Evolutionary conservation across 148 eudicot genomes (phyloP), one percentile per base, ranked within the genome.

Genomic region (Rhododendron ovatum): DNA sequence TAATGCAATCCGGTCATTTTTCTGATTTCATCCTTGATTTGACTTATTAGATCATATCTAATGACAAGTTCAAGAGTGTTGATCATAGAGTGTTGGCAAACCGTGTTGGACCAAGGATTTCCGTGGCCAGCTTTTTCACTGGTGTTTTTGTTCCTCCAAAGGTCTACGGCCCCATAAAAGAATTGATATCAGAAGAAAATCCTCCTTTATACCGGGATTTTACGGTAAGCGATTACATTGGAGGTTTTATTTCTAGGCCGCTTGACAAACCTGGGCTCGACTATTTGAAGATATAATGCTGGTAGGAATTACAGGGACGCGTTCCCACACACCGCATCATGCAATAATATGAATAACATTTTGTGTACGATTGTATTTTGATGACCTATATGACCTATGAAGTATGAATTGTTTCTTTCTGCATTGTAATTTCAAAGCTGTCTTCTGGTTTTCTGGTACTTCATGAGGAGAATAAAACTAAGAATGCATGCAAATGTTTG

Each of bases 31-130:
- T 9, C 4, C 10, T 67, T 37, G 7, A 10, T 35, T 80, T 79
- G 30, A 11, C 4, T 26, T 37, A 37, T 6, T 86, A 92, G 91
- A 59, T 78, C 84, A 37, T 89, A 33, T 82, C 91, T 0, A 92
- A 92, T 75, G 90, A 83, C 71, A 84, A 71, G 39, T 71, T 71
- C 8, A 71, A 71, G 39, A 28, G 76, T 71, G 76, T 28, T 13
- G 71, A 84, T 43, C 95, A 90, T 39, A 87, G 94, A 88, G 91
- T 84, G 65, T 39, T 78, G 28, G 88, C 86, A 0, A 88, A 88
- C n/a, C 15, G 3, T 1, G 57, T 73, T 30, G 93, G 90, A 9
- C 91, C 95, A 20, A 93, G 93, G 69, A 91, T 91, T 20, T 91
- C 91, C 0, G 71, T 87, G 43, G 88, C 89, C 1, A 86, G 71